Conservation (phyloP, 768 basidiomycete species). For the Trichaptum fuscoviolaceum region DNA sequence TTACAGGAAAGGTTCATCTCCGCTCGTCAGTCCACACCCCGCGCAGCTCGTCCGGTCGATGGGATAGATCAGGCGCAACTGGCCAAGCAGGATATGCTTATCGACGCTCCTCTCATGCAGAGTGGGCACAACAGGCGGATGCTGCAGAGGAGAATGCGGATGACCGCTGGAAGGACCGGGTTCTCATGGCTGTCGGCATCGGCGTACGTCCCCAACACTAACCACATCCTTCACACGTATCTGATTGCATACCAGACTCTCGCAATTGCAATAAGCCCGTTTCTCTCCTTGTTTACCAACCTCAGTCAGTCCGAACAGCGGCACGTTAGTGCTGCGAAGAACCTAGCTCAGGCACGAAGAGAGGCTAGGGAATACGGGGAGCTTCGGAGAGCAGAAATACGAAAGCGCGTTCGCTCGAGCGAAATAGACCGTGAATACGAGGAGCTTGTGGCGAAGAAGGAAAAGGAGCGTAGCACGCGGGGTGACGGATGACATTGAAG, state of each 20-base stretch:
- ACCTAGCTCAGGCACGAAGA: conserved; percentile 52
- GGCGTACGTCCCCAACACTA: conserved; percentile 31
- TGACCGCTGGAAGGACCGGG: conserved; percentile 46
- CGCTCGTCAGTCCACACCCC: conserved; percentile 15
- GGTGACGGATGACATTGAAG: not conserved
- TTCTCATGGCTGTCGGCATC: conserved; percentile 44
- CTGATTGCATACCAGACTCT: conserved; percentile 30
- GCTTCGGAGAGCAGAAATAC: conserved; percentile 46
- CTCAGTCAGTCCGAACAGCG: conserved; percentile 31
- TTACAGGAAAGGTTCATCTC: conserved; percentile 34
- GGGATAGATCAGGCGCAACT: conserved; percentile 1
- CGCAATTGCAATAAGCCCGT: conserved; percentile 40
- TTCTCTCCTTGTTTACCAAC: conserved; percentile 31
- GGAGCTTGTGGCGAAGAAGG: conserved; percentile 1
- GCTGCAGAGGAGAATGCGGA: conserved; percentile 25
- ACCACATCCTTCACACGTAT: not conserved
- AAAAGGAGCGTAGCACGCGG: not conserved
- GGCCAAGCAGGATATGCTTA: conserved; percentile 3
- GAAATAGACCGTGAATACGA: conserved; percentile 14
- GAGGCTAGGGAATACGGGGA: conserved; percentile 54
- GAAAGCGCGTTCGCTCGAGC: conserved; percentile 39
- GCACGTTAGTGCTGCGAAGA: conserved; percentile 49
- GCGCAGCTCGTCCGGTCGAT: not conserved
- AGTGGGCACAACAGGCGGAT: conserved; percentile 39
- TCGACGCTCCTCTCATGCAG: conserved; percentile 41